phyloP scores from a whole-genome alignment of 2,329 filamentous ascomycete genomes.

The Cladophialophora chaetospira region DNA sequence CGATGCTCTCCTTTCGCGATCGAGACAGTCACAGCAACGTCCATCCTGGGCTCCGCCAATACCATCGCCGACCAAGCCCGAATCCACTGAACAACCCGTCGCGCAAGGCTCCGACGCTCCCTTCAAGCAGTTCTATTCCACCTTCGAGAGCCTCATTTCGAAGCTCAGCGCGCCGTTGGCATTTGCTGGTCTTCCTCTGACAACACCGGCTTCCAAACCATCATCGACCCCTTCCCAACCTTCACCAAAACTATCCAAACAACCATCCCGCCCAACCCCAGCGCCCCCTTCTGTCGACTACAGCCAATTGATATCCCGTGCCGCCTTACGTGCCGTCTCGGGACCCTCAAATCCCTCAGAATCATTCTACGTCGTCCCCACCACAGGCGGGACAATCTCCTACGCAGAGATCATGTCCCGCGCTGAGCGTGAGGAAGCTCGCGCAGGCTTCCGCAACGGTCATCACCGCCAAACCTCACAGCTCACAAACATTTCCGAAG shows the following conservation, averaged over 20 bases:
- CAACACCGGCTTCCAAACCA: conserved; percentile 40
- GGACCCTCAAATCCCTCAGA: conserved; percentile 61
- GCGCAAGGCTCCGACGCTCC: conserved; percentile 64
- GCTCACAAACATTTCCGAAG: conserved; percentile 67
- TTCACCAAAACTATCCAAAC: conserved; percentile 16
- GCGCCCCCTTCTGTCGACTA: conserved; percentile 66
- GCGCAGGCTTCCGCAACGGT: conserved; percentile 28
- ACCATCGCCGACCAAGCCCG: conserved; percentile 37
- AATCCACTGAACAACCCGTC: conserved; percentile 35
- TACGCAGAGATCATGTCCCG: conserved; percentile 82
- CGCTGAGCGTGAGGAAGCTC: conserved; percentile 47
- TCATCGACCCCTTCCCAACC: conserved; percentile 15
- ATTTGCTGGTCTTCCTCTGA: conserved; percentile 86
- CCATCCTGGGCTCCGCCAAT: conserved; percentile 34
- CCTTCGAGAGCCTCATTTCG: conserved; percentile 85
- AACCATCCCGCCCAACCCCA: conserved; percentile 15
- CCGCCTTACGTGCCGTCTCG: conserved; percentile 76
- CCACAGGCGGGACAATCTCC: conserved; percentile 84
- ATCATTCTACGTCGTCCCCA: conserved; percentile 93
- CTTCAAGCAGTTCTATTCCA: conserved; percentile 88
- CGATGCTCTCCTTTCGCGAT: conserved; percentile 10
- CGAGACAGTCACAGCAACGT: conserved; percentile 12
- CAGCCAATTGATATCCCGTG: conserved; percentile 78
- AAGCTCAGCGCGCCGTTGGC: conserved; percentile 86
- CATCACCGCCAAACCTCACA: conserved; percentile 39